These are phyloP conservation scores for Backusella parvicylindrica DNA, from an alignment of 192 early-diverging fungal genomes.

Conservation along the genomic window DNA sequence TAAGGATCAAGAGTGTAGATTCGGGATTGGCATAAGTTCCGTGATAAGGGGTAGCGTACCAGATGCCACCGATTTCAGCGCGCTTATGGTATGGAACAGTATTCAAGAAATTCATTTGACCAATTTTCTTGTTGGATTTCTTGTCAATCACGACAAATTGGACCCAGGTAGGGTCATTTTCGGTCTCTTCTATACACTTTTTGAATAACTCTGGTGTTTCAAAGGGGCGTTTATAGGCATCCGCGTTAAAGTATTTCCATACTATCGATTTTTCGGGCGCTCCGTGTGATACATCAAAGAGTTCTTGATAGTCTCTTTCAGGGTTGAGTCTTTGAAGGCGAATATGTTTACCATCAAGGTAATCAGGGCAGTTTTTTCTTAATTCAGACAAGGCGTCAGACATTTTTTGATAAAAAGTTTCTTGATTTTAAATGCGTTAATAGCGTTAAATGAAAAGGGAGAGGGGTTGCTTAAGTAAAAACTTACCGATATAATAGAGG, in stretches of 20 bases:
- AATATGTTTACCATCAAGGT: background rate
- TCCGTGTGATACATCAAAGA: background rate
- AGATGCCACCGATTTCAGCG: background rate
- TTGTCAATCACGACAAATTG: background rate
- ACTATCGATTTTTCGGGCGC: background rate
- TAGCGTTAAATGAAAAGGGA: background rate
- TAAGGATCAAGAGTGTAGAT: background rate
- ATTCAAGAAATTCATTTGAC: background rate
- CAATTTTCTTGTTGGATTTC: background rate
- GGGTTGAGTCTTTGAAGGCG: background rate
- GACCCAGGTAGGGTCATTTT: background rate
- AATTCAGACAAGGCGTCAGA: background rate
- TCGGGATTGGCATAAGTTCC: background rate
- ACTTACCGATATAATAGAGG: background rate
- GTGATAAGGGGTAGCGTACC: background rate
- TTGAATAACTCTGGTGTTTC: background rate
- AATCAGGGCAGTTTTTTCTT: background rate
- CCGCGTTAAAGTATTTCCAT: background rate
- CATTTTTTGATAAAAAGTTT: background rate
- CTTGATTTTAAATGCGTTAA: background rate
- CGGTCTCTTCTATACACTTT: background rate
- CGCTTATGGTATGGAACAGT: background rate
- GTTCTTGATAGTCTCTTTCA: background rate
- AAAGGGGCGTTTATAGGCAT: background rate
- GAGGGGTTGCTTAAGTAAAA: background rate